A percentile compares a stretch with the other conserved stretches of the same genome.
Conservation (phyloP, 805 yeast species). For the Yarrowia sp. region DNA sequence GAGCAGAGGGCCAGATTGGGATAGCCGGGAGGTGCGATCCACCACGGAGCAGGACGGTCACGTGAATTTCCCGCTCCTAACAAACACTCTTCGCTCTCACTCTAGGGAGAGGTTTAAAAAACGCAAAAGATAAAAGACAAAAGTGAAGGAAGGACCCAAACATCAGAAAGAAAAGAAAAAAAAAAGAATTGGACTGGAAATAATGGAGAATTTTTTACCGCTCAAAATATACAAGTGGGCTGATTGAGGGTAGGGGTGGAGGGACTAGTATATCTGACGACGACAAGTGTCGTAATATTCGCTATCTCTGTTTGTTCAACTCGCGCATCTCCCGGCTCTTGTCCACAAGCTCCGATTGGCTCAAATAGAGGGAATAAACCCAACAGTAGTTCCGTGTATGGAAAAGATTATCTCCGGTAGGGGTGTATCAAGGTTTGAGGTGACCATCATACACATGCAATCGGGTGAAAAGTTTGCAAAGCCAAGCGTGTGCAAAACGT, state of each 20-base stretch:
- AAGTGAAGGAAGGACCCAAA: too few relatives aligned
- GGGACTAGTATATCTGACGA: too few relatives aligned
- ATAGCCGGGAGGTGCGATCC: too few relatives aligned
- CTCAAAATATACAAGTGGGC: neutral
- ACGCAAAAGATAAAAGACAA: too few relatives aligned
- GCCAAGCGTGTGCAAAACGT: conserved; percentile 1
- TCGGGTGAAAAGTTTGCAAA: conserved; percentile 5
- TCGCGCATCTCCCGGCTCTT: neutral
- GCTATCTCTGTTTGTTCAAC: neutral
- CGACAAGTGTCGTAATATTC: neutral
- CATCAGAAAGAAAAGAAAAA: neutral
- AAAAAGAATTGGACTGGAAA: neutral
- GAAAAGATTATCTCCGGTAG: conserved; percentile 21
- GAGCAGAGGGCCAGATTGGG: too few relatives aligned
- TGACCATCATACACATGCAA: neutral
- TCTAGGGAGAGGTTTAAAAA: too few relatives aligned
- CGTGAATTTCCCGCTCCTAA: too few relatives aligned
- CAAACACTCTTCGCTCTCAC: too few relatives aligned
- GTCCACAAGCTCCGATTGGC: conserved; percentile 2
- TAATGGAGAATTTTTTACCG: neutral
- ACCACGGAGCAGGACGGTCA: too few relatives aligned
- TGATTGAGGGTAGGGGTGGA: neutral
- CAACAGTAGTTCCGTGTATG: conserved; percentile 15
- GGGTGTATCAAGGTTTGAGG: conserved; percentile 8
- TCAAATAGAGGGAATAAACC: conserved; percentile 25